phyloP scores from a whole-genome alignment of 441 rosid genomes.

The Hypseocharis bilobata region DNA sequence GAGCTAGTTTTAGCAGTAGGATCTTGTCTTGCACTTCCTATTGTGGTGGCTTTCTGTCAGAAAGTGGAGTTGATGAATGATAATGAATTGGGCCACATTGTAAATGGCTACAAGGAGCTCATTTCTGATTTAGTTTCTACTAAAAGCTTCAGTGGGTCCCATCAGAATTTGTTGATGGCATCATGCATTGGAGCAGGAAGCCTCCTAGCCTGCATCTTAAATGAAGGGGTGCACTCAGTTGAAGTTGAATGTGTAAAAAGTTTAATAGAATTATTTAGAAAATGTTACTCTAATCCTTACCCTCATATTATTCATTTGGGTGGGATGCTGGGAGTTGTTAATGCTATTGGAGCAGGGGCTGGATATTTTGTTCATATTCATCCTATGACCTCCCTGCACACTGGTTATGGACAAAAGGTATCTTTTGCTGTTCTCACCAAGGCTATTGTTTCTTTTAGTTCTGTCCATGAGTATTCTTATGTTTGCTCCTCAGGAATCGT shows the following conservation, averaged over 20 bases:
- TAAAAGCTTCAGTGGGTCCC: conserved; percentile 49
- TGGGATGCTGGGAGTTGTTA: conserved; percentile 85
- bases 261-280: conserved; percentile 56
- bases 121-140: conserved; percentile 58
- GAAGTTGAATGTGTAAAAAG: conserved; percentile 40
- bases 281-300: conserved; percentile 56
- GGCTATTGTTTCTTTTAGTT: conserved; percentile 12
- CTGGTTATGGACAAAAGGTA: conserved; percentile 45
- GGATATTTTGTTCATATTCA: conserved; percentile 50
- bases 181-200: conserved; percentile 76
- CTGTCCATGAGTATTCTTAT: conserved; percentile 18
- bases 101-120: conserved; percentile 48
- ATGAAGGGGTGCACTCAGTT: conserved; percentile 66
- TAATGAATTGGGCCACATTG: conserved; percentile 47
- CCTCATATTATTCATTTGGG: conserved; percentile 60
- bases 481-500: conserved; percentile 49
- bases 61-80: conserved; percentile 64
- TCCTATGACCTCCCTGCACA: conserved; percentile 31
- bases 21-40: conserved; percentile 71
- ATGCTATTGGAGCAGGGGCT: conserved; percentile 72
- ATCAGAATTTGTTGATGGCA: conserved; percentile 67
- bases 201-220: conserved; percentile 54
- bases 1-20: conserved; percentile 56
- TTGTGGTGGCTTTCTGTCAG: conserved; percentile 64
- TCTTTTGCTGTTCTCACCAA: conserved; percentile 4